A percentile compares a stretch with the other conserved stretches of the same genome.
These are phyloP conservation scores for Kwoniella pini DNA, from an alignment of 768 basidiomycete species.

Conservation along the genomic window DNA sequence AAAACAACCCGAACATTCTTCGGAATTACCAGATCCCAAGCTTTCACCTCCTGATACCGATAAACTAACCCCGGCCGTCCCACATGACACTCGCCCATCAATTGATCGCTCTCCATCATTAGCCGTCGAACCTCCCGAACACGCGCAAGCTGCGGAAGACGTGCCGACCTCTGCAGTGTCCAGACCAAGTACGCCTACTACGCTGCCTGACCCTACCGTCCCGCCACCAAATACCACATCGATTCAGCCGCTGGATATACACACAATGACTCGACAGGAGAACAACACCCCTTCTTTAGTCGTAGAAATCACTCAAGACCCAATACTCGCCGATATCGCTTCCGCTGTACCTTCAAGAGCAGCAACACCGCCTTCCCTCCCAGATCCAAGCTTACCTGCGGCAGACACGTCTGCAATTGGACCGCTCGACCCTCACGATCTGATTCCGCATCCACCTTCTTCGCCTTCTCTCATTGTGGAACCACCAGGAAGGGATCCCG, in stretches of 20 bases:
- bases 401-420: conserved; percentile 5
- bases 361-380: conserved; percentile 27
- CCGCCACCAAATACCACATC: conserved; percentile 30
- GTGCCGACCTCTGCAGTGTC: conserved; percentile 5
- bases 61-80: not conserved
- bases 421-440: conserved; percentile 13
- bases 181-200: conserved; percentile 14
- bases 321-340: conserved; percentile 1
- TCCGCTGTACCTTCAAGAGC: conserved; percentile 9
- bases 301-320: conserved; percentile 18
- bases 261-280: conserved; percentile 11
- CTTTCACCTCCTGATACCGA: conserved; percentile 12
- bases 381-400: conserved; percentile 20
- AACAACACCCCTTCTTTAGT: conserved; percentile 15
- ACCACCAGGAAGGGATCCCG: conserved; percentile 17
- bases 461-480: conserved; percentile 30
- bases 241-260: conserved; percentile 10
- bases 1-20: not conserved
- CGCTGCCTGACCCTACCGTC: conserved; percentile 32
- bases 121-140: conserved; percentile 15
- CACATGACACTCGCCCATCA: conserved; percentile 3
- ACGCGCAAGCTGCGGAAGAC: conserved; percentile 11
- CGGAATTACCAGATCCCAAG: conserved; percentile 21
- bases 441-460: conserved; percentile 3
- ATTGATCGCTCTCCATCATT: conserved; percentile 21